A percentile compares a stretch with the other conserved stretches of the same genome.
Conservation (phyloP, 768 basidiomycete genomes). For the Punctularia strigosozonata region DNA sequence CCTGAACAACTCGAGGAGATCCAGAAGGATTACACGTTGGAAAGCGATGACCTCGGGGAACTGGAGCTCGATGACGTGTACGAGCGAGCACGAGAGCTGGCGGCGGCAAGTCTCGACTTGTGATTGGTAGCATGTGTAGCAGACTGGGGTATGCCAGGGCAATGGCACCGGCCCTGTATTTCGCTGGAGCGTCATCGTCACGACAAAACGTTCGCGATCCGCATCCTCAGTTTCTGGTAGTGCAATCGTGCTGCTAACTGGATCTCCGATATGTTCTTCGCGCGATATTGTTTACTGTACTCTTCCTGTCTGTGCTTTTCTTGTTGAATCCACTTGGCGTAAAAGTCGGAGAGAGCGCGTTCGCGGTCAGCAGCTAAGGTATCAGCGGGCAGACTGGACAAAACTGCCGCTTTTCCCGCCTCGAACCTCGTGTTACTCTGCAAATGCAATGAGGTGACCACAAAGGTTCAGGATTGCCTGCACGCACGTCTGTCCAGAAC, state of each 20-base stretch:
- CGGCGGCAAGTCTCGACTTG: constrained; percentile 34
- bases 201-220: constrained; percentile 9
- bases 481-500: constrained; percentile 76
- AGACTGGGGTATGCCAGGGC: background rate
- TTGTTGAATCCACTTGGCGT: constrained; percentile 61
- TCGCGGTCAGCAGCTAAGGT: constrained; percentile 47
- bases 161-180: background rate
- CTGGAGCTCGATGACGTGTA: constrained; percentile 50
- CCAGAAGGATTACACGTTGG: constrained; percentile 45
- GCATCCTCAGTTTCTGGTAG: constrained; percentile 21
- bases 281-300: constrained; percentile 61
- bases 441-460: background rate
- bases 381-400: constrained; percentile 41
- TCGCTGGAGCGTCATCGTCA: background rate
- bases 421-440: constrained; percentile 80
- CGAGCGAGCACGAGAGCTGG: constrained; percentile 52
- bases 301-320: constrained; percentile 43
- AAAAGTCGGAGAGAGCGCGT: constrained; percentile 61
- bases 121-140: constrained; percentile 8
- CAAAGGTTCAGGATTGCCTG: background rate
- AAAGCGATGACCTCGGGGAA: constrained; percentile 46
- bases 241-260: constrained; percentile 45
- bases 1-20: constrained; percentile 51
- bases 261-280: constrained; percentile 46
- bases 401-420: constrained; percentile 46